Evolutionary conservation across 1,284 basidiomycete genomes (phyloP).

Genomic region (Cutaneotrichosporon mucoides): DNA sequence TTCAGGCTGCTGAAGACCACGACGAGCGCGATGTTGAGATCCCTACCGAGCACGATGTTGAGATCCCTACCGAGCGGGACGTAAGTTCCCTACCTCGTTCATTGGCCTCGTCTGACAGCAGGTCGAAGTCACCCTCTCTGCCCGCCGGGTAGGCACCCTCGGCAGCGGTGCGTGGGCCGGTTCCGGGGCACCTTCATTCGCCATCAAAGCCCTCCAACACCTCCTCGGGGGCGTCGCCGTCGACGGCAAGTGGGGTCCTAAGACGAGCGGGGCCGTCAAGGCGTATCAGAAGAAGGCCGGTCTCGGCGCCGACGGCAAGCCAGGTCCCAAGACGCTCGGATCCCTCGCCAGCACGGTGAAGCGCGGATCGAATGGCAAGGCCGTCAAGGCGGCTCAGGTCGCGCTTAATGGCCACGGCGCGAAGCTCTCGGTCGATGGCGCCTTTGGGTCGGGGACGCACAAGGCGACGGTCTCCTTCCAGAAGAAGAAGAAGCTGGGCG

Average conservation of each 20-base stretch:
- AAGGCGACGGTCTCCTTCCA: slow-evolving; percentile 4
- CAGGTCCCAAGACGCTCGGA: slow-evolving; percentile 10
- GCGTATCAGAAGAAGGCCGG: background rate
- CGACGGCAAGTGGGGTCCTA: slow-evolving; percentile 9
- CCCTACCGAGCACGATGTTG: background rate
- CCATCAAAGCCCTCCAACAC: slow-evolving; percentile 8
- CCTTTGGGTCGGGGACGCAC: slow-evolving; percentile 4
- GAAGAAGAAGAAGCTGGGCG: background rate
- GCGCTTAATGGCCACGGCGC: background rate
- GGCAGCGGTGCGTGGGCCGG: slow-evolving; percentile 1
- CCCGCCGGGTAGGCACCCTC: slow-evolving; percentile 4
- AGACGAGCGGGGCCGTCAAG: background rate
- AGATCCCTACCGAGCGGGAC: background rate
- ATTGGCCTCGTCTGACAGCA: background rate
- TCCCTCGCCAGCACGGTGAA: background rate
- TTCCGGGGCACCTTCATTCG: background rate
- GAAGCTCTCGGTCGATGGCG: slow-evolving; percentile 4
- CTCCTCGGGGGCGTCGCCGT: slow-evolving; percentile 1
- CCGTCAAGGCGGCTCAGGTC: slow-evolving; percentile 6
- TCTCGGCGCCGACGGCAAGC: slow-evolving; percentile 2
- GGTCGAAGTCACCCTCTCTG: background rate
- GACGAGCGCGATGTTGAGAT: too few species aligned
- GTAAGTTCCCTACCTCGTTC: too few species aligned
- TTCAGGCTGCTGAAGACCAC: too few species aligned
- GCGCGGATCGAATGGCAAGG: background rate